These are phyloP conservation scores for Fraxinus paxiana DNA, from an alignment of 305 asterid genomes.

Conservation along the genomic window DNA sequence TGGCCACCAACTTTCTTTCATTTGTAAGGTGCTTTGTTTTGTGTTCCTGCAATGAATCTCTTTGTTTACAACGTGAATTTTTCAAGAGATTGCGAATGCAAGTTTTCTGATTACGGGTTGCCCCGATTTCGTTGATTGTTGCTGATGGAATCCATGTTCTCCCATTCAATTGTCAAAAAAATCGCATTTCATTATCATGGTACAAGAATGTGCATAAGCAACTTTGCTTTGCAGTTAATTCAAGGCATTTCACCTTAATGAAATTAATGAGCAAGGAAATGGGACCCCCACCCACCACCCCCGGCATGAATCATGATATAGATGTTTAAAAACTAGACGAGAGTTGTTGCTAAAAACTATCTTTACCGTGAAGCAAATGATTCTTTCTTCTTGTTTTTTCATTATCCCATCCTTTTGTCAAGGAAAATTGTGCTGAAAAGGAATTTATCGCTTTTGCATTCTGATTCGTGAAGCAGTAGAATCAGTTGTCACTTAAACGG, in stretches of 20 bases:
- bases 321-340: constrained; percentile 10
- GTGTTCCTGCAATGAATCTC: background rate
- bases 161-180: background rate
- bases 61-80: background rate
- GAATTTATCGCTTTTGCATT: background rate
- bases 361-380: constrained; percentile 34
- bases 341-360: constrained; percentile 4
- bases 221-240: constrained; percentile 42
- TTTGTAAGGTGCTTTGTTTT: background rate
- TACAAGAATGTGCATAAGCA: background rate
- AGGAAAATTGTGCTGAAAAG: background rate
- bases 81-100: background rate
- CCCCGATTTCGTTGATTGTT: background rate
- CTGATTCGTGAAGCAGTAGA: background rate
- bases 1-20: background rate
- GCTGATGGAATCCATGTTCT: background rate
- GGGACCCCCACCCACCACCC: background rate
- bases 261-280: background rate
- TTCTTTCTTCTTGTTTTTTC: constrained; percentile 23
- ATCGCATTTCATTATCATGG: background rate
- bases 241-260: background rate
- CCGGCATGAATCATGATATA: background rate
- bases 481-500: background rate
- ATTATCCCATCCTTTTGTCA: background rate
- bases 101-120: background rate